Conservation (phyloP, 176 grass and related monocot species). For the Rhynchospora pubera region DNA sequence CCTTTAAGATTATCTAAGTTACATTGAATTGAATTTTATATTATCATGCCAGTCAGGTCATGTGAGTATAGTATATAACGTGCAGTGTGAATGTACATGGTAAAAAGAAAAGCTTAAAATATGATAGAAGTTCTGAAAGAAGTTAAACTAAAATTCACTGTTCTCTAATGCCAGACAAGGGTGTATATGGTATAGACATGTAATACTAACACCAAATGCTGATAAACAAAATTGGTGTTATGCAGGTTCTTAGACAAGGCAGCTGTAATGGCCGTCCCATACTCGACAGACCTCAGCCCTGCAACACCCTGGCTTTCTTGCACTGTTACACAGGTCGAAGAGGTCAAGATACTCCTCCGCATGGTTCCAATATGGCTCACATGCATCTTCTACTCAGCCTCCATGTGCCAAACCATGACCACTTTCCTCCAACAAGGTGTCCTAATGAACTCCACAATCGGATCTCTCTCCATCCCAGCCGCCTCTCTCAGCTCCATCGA, state of each 20-base stretch:
- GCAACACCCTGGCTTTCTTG: constrained; percentile 27
- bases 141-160: neutral
- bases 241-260: constrained; percentile 76
- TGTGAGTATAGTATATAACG: neutral
- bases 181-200: neutral
- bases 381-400: constrained; percentile 52
- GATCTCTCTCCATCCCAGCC: constrained; percentile 65
- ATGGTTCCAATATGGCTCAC: constrained; percentile 82
- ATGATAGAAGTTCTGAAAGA: too few relatives aligned
- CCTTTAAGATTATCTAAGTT: neutral
- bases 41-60: neutral
- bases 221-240: neutral
- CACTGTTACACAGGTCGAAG: constrained; percentile 74
- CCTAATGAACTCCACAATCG: constrained; percentile 49
- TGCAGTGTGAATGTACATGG: too few relatives aligned
- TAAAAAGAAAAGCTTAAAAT: too few relatives aligned
- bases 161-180: neutral
- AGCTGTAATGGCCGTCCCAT: constrained; percentile 37
- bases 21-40: neutral
- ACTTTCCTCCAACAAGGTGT: constrained; percentile 86
- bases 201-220: neutral
- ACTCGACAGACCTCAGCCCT: constrained; percentile 23
- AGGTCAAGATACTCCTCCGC: constrained; percentile 76
- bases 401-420: constrained; percentile 57
- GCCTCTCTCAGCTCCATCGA: constrained; percentile 59